A percentile compares a stretch with the other conserved stretches of the same genome.
phyloP scores from a whole-genome alignment of 495 filamentous ascomycete genomes.

The Zalerion maritima region DNA sequence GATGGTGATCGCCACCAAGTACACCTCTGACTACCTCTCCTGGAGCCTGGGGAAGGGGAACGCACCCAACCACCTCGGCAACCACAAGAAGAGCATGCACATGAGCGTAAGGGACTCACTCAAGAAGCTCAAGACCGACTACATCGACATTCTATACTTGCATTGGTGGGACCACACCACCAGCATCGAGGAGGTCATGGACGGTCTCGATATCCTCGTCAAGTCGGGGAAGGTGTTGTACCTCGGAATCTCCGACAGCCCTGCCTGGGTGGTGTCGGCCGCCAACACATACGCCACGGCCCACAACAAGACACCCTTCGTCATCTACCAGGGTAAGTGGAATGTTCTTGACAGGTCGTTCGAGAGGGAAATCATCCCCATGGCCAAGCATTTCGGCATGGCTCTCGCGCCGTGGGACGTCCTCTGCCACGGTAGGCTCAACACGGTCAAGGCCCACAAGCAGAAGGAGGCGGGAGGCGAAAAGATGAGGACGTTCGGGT shows the following conservation, averaged over 20 bases:
- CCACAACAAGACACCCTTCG: constrained; percentile 46
- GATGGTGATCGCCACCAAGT: constrained; percentile 31
- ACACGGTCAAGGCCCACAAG: constrained; percentile 24
- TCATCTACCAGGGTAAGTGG: constrained; percentile 53
- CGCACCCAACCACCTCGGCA: constrained; percentile 9
- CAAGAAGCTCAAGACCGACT: constrained; percentile 48
- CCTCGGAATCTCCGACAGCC: constrained; percentile 46
- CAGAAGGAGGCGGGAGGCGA: constrained; percentile 21
- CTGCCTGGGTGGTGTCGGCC: constrained; percentile 47
- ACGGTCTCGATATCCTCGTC: constrained; percentile 41
- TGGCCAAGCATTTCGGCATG: constrained; percentile 42
- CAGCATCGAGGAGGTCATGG: constrained; percentile 47
- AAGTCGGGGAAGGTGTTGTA: constrained; percentile 46
- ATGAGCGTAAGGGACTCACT: constrained; percentile 40
- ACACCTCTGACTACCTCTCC: constrained; percentile 11
- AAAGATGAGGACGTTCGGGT: constrained; percentile 17
- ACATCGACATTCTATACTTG: constrained; percentile 49
- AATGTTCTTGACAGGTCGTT: constrained; percentile 37
- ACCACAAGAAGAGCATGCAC: constrained; percentile 24
- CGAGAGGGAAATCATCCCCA: constrained; percentile 43
- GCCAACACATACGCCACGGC: constrained; percentile 46
- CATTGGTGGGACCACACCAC: constrained; percentile 49
- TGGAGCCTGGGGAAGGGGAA: constrained; percentile 8
- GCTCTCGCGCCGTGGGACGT: constrained; percentile 42
- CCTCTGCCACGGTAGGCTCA: constrained; percentile 39